Evolutionary conservation across 2,329 filamentous ascomycete genomes (phyloP), one percentile per base, ranked within the genome.

Genomic region (Neofusicoccum umdonicola): DNA sequence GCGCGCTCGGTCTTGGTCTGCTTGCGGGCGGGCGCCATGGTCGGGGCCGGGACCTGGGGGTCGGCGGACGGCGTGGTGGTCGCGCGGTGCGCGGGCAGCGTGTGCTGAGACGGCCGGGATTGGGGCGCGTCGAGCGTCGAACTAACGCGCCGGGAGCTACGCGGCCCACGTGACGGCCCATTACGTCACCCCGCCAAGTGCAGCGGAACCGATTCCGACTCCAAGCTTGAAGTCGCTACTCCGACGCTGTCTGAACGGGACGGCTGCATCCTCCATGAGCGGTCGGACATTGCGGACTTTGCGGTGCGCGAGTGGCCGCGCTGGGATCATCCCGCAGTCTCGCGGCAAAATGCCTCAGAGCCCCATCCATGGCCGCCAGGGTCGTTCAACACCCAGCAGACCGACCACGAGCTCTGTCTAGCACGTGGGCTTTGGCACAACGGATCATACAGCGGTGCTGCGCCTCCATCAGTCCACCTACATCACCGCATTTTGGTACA

Each of bases 1-100:
- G 82, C 83, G 63, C 80, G 76, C 67, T 83, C 79, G 47, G 78
- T 70, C 62, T 76, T 80, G 7, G 80, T 77, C 35, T 74, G 73
- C 63, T 77, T 78, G 35, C 75, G 71, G 41, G 75, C 73, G 37
- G 76, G 77, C 42, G 78, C 61, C 61, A 63, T 63, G 39, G 60
- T 52, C 12, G 61, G 34, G 37, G n/a, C 22, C 22, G 22, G 22
- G 47, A 50, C 7, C 11, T 17, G 27, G 35, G 4, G 58, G 15
- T 34, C 27, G 19, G 22, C 41, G n/a, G 58, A 34, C 31, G 31
- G 19, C 42, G 19, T 57, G 4, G 27, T 37, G n/a, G n/a, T 17
- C 31, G 50, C 31, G 50, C 50, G 50, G 50, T 54, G 15, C 3
- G 31, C 19, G 54, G 31, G 37, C 37, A 42, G 37, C 19, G 35